Base-by-base conservation (phyloP, 345 rosid genomes). In the Ailanthus altissimus region DNA sequence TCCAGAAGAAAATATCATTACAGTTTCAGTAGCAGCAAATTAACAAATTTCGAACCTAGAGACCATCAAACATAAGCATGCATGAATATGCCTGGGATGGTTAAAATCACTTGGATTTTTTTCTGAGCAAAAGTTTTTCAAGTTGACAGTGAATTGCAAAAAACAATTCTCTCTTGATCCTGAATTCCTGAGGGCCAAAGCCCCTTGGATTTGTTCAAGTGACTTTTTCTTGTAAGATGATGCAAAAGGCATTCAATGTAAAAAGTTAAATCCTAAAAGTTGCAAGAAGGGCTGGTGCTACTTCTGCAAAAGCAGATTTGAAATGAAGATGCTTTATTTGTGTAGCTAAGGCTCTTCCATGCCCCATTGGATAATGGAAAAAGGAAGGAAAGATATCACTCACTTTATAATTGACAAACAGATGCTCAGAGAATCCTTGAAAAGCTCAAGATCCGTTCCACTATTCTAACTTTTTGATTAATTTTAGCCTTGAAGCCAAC, bases 381-480 rank as follows among this genome's bases (percentile, higher is more conserved):
- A n/a, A 49, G 8, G 32, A 8, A 8, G 3, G 59, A n/a, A 12
- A 26, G 20, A 12, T 51, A 14, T 54, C 43, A 42, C 53, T 40
- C 40, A 42, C 71, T 77, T 70, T 42, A 72, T 64, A 73, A 67
- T 50, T 58, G 66, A 45, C 63, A 46, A n/a, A 28, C 49, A 54
- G 12, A 47, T 45, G 56, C 72, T 72, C 23, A 49, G 50, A 72
- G 50, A 72, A 72, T 78, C 73, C 53, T 25, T 23, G 11, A 0
- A 38, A 57, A 42, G 12, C 8, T 58, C 42, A 23, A 58, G 15
- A 72, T 50, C 73, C 25, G 26, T 26, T 14, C 73, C 25, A 68
- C 40, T 26, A 25, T 14, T 25, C 10, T 5, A 46, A 67, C 72
- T 2, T 47, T 46, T 67, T 66, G 16, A 32, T 21, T 38, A 7